Evolutionary conservation across 805 yeast species (phyloP), one percentile per base, ranked within the genome.

Genomic region (Deakozyma indianensis): DNA sequence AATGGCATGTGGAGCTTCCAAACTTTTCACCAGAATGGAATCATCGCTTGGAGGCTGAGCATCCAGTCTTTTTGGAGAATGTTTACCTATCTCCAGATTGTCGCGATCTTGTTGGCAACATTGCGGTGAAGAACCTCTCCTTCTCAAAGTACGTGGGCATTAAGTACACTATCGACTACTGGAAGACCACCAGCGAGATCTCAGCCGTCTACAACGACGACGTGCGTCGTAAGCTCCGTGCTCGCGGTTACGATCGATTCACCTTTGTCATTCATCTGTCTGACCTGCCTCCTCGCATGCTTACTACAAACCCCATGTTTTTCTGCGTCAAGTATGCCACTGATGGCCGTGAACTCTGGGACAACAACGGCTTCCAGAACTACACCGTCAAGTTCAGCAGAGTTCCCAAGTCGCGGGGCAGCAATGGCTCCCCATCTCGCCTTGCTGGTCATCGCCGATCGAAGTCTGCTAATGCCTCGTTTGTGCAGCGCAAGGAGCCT

Each of bases 121-220:
- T 88, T 41, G 83, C 90, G 2, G 96, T 83, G 23, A 74, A 76
- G 55, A 90, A 88, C 64, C 45, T 84, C 3, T 69, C 80, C 9
- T 88, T 69, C 61, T 71, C 75, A 28, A 88, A 88, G 61, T 57
- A 63, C 23, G 81, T 90, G 18, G 71, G 75, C 15, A 71, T 83
- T 15, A 69, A 87, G 45, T 88, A 85, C 63, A 76, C 95, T 0
- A 67, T 78, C 51, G 86, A 90, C 59, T 64, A 70, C 54, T 88
- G 97, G 97, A 66, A 65, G 40, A 79, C 94, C 0, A 75, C 79
- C 21, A 69, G 77, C 38, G 90, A 83, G 57, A 73, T 80, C 25
- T 77, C 76, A 38, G 82, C 88, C 3, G 51, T 57, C 2, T 86
- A 74, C 62, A 68, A 71, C 2, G 70, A 74, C 2, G 85, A 80